Conservation (phyloP, 345 rosid genomes). For the Pugionium cornutum region DNA sequence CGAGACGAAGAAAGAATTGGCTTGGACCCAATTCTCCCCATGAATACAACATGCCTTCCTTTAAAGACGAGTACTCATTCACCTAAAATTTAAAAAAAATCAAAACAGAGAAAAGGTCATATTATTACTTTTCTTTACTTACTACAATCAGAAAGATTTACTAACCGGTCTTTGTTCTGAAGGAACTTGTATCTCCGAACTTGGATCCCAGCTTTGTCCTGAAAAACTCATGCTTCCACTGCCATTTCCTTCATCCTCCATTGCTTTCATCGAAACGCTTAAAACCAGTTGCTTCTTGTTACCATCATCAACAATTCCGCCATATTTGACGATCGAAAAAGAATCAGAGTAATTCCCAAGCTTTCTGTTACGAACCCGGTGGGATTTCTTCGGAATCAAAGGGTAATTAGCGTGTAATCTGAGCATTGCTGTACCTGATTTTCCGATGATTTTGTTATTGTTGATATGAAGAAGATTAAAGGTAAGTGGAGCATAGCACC, state of each 20-base stretch:
- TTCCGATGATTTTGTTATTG: constrained; percentile 15
- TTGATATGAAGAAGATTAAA: constrained; percentile 25
- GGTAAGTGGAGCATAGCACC: constrained; percentile 47
- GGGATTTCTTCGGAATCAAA: constrained; percentile 40
- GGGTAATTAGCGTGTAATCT: constrained; percentile 60
- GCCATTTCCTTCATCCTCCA: constrained; percentile 61
- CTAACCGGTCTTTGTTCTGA: constrained; percentile 91
- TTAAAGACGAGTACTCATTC: constrained; percentile 84
- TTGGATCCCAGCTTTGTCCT: constrained; percentile 83
- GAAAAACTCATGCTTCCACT: constrained; percentile 56
- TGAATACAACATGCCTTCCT: constrained; percentile 77
- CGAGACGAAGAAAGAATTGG: constrained; percentile 72
- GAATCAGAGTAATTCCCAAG: constrained; percentile 51
- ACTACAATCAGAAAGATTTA: not conserved
- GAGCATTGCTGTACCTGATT: constrained; percentile 47
- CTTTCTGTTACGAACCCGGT: constrained; percentile 42
- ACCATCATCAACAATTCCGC: constrained; percentile 24
- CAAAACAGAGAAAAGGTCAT: not conserved
- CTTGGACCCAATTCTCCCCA: constrained; percentile 84
- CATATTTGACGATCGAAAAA: constrained; percentile 39
- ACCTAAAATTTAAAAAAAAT: constrained; percentile 45
- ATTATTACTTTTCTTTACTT: not conserved
- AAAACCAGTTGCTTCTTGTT: constrained; percentile 33
- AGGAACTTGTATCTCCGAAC: constrained; percentile 81
- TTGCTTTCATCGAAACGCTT: constrained; percentile 49